Base-by-base conservation (phyloP, 345 rosid genomes). In the Populus pruinosa region DNA sequence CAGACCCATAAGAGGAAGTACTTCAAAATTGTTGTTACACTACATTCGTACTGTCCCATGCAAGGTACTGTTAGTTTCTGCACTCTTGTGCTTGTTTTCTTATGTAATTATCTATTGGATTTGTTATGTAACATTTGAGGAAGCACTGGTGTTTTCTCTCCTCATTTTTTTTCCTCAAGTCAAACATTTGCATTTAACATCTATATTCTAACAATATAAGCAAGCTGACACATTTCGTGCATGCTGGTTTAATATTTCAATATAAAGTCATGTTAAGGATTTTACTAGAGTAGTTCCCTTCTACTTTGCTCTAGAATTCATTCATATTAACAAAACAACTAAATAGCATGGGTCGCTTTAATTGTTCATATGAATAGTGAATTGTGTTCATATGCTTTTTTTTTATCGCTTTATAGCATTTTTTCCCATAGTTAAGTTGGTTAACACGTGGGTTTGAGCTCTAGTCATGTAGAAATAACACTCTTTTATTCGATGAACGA, bases 1-100 rank as follows among this genome's bases (percentile, higher is more conserved):
- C 43, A 90, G 93, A 63, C 93, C 96, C 70, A 85, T 93, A 67
- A 84, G 98, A 74, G 98, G 98, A 53, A 85, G 85, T 84, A 83
- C 98, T 73, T 88, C 87, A 23, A 95, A 89, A 75, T 82, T 93
- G 89, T 79, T 95, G 82, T 53, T 93, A 87, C 84, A 83, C 72
- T 93, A 93, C 76, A 18, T 91, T 36, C 88, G 93, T 2, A 27
- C 88, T 75, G 80, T 75, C 77, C 98, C 97, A 2, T 92, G 96
- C 89, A 90, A 85, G 99, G 99, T 93, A 88, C 70, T 39, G 35
- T 72, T 78, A 18, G 64, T 77, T 74, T 77, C 41, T 62, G 50
- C 47, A 41, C 29, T 55, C 8, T n/a, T 27, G 8, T 59, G 27
- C 64, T 78, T 50, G 29, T 23, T 56, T 29, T 81, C 64, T 72